A percentile compares a stretch with the other conserved stretches of the same genome.
These are phyloP conservation scores for Phycomyces nitens DNA, from an alignment of 192 early-diverging fungal species.

Conservation along the genomic window DNA sequence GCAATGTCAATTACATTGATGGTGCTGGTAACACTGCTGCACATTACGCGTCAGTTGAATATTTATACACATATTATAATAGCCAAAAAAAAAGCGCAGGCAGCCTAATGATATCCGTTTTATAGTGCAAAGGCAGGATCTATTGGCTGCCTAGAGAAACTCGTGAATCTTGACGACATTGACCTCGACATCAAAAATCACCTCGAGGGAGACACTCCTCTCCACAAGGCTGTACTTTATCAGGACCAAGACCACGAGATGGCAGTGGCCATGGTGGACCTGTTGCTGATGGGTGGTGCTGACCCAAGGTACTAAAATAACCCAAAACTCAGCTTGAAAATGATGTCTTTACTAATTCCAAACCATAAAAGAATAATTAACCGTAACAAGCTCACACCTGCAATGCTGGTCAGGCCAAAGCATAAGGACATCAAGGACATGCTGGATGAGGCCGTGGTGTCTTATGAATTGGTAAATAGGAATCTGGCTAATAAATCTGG, in stretches of 20 bases:
- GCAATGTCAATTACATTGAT: conserved; percentile 60
- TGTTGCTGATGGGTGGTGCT: conserved; percentile 51
- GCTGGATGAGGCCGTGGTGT: conserved; percentile 11
- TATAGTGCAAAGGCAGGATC: conserved; percentile 53
- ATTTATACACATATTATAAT: too few species aligned
- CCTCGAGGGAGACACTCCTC: conserved; percentile 57
- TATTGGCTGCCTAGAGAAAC: conserved; percentile 55
- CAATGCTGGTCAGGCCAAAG: conserved; percentile 21
- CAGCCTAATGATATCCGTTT: neutral
- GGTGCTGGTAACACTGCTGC: conserved; percentile 63
- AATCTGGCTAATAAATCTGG: too few species aligned
- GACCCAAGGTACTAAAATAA: conserved; percentile 34
- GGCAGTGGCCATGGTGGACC: conserved; percentile 59
- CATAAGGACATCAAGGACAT: conserved; percentile 24
- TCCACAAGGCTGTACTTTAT: conserved; percentile 65
- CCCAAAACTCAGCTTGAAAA: neutral
- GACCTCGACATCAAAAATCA: conserved; percentile 55
- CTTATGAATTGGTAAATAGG: conserved; percentile 32
- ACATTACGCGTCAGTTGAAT: conserved; percentile 60
- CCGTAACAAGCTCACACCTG: conserved; percentile 31
- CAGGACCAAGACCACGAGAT: conserved; percentile 45
- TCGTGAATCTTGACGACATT: conserved; percentile 53
- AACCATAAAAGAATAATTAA: conserved; percentile 37
- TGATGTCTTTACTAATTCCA: neutral
- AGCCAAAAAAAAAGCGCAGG: too few species aligned